A percentile compares a stretch with the other conserved stretches of the same genome.
Conservation (phyloP, 495 filamentous ascomycete species). For the Penicillium ochrochloron region DNA sequence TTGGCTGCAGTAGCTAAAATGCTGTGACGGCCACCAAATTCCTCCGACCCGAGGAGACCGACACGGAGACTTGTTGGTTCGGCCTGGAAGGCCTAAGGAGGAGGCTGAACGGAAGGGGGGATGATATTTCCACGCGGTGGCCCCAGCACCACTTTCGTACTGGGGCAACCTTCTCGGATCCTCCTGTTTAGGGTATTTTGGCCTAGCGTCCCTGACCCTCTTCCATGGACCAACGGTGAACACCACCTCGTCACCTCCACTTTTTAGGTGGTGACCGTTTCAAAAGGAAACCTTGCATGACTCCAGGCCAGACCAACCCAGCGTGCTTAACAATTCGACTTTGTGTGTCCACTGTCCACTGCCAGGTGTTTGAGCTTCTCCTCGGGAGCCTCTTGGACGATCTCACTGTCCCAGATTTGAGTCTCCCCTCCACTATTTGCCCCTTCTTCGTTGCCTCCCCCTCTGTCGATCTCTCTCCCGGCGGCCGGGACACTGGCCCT, state of each 20-base stretch:
- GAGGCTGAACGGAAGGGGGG: neutral
- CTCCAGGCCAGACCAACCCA: neutral
- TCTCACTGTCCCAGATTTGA: neutral
- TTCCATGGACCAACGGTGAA: neutral
- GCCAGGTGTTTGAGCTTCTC: neutral
- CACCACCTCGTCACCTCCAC: neutral
- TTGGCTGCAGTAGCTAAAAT: neutral
- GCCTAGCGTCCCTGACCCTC: neutral
- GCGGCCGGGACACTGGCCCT: neutral
- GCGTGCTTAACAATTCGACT: neutral
- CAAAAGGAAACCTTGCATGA: neutral
- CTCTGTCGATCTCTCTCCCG: slow-evolving; percentile 1
- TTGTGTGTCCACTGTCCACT: neutral
- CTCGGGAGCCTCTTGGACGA: neutral
- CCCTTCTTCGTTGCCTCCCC: neutral
- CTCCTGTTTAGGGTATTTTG: neutral
- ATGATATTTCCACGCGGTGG: slow-evolving; percentile 3
- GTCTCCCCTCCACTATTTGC: neutral
- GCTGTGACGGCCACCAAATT: neutral
- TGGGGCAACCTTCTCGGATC: slow-evolving; percentile 1
- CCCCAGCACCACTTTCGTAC: neutral
- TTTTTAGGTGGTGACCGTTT: neutral
- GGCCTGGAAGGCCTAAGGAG: neutral
- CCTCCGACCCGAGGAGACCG: neutral
- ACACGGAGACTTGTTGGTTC: neutral